Conservation (phyloP, 2,329 filamentous ascomycete species). For the Aspergillus nomiae region DNA sequence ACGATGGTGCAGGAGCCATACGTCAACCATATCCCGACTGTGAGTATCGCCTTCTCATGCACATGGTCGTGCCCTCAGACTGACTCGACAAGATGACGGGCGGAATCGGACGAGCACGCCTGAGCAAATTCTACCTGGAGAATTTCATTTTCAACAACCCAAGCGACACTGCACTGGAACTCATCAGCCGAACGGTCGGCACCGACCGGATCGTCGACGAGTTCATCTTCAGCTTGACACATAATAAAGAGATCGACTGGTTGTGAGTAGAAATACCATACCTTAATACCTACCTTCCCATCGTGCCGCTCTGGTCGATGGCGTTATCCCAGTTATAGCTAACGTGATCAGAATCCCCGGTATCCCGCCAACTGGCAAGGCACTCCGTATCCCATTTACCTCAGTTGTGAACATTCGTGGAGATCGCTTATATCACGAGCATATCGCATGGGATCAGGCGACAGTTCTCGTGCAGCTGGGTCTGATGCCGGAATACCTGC, state of each 20-base stretch:
- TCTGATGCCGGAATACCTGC: conserved; percentile 65
- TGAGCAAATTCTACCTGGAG: conserved; percentile 70
- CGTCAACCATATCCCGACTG: conserved; percentile 74
- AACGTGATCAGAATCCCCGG: conserved; percentile 53
- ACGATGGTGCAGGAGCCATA: conserved; percentile 81
- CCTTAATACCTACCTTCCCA: not conserved
- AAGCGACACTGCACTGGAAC: conserved; percentile 65
- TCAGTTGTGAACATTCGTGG: conserved; percentile 68
- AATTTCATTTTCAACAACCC: conserved; percentile 78
- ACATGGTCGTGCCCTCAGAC: not conserved
- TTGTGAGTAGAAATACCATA: conserved; percentile 53
- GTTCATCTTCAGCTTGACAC: conserved; percentile 67
- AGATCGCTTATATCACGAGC: conserved; percentile 69
- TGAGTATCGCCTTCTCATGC: conserved; percentile 35
- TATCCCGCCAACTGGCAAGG: conserved; percentile 58
- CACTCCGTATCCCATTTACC: conserved; percentile 64
- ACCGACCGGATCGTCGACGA: conserved; percentile 73
- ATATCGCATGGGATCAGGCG: conserved; percentile 71
- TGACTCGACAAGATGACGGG: conserved; percentile 52
- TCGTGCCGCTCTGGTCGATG: too few relatives aligned
- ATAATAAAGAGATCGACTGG: conserved; percentile 67
- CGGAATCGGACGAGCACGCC: conserved; percentile 64
- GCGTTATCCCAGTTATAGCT: not conserved
- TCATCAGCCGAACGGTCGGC: conserved; percentile 71
- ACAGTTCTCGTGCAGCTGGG: conserved; percentile 64